Evolutionary conservation across 768 basidiomycete genomes (phyloP).

Genomic region (Serpula lacrymans): DNA sequence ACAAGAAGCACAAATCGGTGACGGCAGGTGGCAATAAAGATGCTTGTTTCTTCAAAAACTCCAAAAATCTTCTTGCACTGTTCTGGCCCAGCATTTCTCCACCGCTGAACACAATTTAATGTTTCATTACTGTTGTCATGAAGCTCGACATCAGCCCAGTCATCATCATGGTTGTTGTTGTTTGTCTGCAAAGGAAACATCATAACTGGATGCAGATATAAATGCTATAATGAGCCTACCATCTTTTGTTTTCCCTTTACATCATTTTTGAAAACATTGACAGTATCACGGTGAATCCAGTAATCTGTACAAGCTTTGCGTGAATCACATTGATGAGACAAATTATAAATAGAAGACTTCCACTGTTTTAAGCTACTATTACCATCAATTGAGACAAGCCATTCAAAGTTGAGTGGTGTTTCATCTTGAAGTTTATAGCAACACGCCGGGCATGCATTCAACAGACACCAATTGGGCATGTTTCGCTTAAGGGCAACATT

Average conservation of each 20-base stretch:
- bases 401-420: background rate
- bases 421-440: conserved; percentile 5
- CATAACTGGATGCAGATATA: background rate
- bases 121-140: background rate
- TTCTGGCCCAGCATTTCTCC: conserved; percentile 2
- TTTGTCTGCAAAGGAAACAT: background rate
- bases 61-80: background rate
- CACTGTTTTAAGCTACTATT: conserved; percentile 6
- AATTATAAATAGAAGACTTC: background rate
- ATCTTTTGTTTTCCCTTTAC: background rate
- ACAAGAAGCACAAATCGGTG: background rate
- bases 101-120: background rate
- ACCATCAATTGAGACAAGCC: background rate
- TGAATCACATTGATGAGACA: background rate
- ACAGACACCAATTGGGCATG: conserved; percentile 4
- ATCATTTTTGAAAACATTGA: background rate
- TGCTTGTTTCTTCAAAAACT: background rate
- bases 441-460: conserved; percentile 9
- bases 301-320: background rate
- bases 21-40: background rate
- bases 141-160: background rate
- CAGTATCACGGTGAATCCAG: background rate
- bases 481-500: conserved; percentile 5
- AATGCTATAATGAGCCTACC: too few species aligned
- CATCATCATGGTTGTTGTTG: background rate